Base-by-base conservation (phyloP, 352 stramenopile species). In the Globisporangium canariense region DNA sequence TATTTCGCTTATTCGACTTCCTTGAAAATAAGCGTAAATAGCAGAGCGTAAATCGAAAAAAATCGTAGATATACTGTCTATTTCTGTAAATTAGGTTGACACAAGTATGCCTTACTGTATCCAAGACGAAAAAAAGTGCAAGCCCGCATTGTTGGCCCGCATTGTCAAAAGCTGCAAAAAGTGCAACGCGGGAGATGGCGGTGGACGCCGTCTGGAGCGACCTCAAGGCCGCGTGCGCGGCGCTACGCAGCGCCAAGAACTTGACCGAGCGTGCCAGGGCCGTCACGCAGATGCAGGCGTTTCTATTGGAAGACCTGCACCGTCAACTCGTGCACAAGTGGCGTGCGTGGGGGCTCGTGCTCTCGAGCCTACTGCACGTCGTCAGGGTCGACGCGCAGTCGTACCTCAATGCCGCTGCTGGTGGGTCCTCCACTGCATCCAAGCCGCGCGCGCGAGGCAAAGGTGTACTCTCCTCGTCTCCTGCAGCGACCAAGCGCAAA, bases 321-420 rank as follows among this genome's bases (percentile, higher is more conserved):
- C 82, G 82, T 20, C 69, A 79, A 50, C 70, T 78, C 45, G 73
- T 94, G 49, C 83, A 90, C 66, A 84, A 83, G 56, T 94, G 83
- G 86, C 77, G 77, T 56, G 76, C 68, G 10, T 94, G 86, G 86
- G 81, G 82, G 5, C 74, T 80, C 54, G 50, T 93, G 34, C 67
- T 93, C 36, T 75, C 69, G 8, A 76, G 62, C 43, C 47, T 90
- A 10, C 68, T 93, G 41, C 58, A 76, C 22, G 73, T 77, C 10
- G 62, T 94, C 5, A 76, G 79, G 47, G 58, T 47, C 30, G 82
- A 94, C 18, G 64, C 80, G 60, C 69, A 80, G 38, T 34, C 41
- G 52, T 91, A 79, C 43, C 65, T 91, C 34, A 58, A 61, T 6
- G 52, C n/a, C 4, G 1, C 52, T 2, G n/a, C 9, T 20, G 32